phyloP scores from a whole-genome alignment of 306 rosid species.

The Quercus glauca region DNA sequence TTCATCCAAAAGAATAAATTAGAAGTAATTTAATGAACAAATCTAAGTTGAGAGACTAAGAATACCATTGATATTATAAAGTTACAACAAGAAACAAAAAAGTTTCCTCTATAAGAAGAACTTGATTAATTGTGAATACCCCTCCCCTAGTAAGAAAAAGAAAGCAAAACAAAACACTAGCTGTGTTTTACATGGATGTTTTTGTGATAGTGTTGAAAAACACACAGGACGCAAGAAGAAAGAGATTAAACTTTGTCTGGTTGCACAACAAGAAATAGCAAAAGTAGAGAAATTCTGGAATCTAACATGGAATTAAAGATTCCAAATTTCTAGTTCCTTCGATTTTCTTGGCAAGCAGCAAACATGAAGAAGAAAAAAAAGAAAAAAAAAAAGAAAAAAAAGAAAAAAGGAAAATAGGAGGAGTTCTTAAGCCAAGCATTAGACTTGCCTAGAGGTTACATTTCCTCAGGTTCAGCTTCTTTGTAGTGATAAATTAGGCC shows the following conservation, averaged over 20 bases:
- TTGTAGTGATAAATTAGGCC: constrained; percentile 32
- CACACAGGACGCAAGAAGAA: neutral
- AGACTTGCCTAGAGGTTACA: constrained; percentile 94
- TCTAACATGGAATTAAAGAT: neutral
- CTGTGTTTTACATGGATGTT: constrained; percentile 1
- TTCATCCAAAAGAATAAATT: too few relatives aligned
- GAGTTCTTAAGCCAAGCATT: constrained; percentile 63
- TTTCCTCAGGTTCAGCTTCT: constrained; percentile 28
- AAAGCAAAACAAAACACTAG: neutral
- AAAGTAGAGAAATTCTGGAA: neutral
- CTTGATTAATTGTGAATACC: too few relatives aligned
- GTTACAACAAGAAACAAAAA: neutral
- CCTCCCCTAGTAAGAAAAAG: too few relatives aligned
- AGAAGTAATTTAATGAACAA: neutral
- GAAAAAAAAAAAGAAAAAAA: neutral
- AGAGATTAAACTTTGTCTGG: neutral
- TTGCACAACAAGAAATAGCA: neutral
- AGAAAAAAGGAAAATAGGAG: neutral
- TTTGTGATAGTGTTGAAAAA: constrained; percentile 1
- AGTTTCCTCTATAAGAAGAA: too few relatives aligned
- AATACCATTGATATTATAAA: neutral
- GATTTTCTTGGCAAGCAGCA: constrained; percentile 3
- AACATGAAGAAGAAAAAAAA: neutral
- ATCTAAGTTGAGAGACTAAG: neutral
- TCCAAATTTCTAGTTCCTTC: neutral